Evolutionary conservation across 208 protist genomes (phyloP).

Genomic region (Novymonas esmeraldas): DNA sequence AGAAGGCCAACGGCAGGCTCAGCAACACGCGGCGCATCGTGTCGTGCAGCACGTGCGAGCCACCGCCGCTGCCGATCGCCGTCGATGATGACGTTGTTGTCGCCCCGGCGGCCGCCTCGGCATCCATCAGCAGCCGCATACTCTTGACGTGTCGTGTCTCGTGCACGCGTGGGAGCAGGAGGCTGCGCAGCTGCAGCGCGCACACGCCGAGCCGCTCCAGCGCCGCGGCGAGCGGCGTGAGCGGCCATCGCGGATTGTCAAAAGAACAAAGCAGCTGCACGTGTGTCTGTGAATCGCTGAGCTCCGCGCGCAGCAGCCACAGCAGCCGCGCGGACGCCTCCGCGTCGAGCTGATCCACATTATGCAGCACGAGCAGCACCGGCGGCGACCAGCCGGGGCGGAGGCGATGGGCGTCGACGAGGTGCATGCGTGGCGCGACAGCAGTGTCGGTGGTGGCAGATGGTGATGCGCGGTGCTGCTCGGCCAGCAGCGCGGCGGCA

Average conservation of each 20-base stretch:
- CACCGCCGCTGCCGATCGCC: not conserved
- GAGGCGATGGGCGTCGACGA: slow-evolving; percentile 3
- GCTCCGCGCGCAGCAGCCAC: slow-evolving; percentile 43
- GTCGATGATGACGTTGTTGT: not conserved
- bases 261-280: slow-evolving; percentile 63
- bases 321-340: slow-evolving; percentile 33
- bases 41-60: slow-evolving; percentile 64
- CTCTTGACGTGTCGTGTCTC: slow-evolving; percentile 50
- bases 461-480: no score
- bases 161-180: slow-evolving; percentile 68
- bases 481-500: slow-evolving; percentile 9
- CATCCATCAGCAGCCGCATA: slow-evolving; percentile 56
- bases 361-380: slow-evolving; percentile 65
- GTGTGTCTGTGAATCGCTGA: slow-evolving; percentile 38
- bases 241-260: slow-evolving; percentile 66
- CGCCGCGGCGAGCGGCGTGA: slow-evolving; percentile 21
- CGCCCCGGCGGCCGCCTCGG: slow-evolving; percentile 45
- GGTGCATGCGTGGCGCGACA: slow-evolving; percentile 5
- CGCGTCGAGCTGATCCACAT: slow-evolving; percentile 61
- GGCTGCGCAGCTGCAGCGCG: slow-evolving; percentile 55
- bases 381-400: slow-evolving; percentile 22
- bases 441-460: no score
- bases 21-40: slow-evolving; percentile 80
- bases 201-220: slow-evolving; percentile 46
- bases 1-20: slow-evolving; percentile 72